These are phyloP conservation scores for Pyrenophora graminea DNA, from an alignment of 2,329 filamentous ascomycete species.

Conservation along the genomic window DNA sequence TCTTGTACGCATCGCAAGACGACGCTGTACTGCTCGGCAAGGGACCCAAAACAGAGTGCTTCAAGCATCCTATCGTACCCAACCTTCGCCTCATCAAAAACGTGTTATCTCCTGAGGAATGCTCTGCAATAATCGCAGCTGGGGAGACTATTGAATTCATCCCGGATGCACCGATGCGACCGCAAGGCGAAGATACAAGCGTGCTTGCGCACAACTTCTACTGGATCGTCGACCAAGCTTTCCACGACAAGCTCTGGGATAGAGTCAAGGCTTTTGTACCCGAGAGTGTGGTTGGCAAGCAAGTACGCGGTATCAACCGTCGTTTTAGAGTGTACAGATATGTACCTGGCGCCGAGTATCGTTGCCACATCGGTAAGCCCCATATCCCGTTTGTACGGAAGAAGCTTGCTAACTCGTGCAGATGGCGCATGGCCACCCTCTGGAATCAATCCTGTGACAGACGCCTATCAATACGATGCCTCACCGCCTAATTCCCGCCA, in stretches of 20 bases:
- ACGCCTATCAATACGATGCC: slow-evolving; percentile 68
- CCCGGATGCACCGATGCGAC: slow-evolving; percentile 68
- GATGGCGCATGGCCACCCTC: slow-evolving; percentile 76
- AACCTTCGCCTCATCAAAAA: slow-evolving; percentile 64
- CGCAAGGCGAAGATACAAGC: slow-evolving; percentile 65
- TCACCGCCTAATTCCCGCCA: slow-evolving; percentile 64
- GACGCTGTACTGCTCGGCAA: slow-evolving; percentile 59
- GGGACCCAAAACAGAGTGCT: slow-evolving; percentile 56
- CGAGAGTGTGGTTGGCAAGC: slow-evolving; percentile 57
- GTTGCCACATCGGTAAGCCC: slow-evolving; percentile 63
- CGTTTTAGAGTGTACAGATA: slow-evolving; percentile 74
- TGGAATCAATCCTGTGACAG: slow-evolving; percentile 59
- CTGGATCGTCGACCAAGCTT: slow-evolving; percentile 68
- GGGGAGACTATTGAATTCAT: slow-evolving; percentile 68
- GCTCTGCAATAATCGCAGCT: slow-evolving; percentile 67
- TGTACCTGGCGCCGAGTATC: slow-evolving; percentile 72
- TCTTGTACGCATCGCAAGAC: slow-evolving; percentile 65
- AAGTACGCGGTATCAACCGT: slow-evolving; percentile 67
- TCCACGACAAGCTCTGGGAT: slow-evolving; percentile 66
- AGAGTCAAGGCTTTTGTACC: slow-evolving; percentile 65
- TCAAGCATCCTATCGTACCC: slow-evolving; percentile 66
- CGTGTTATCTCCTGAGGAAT: slow-evolving; percentile 65
- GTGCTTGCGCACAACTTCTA: slow-evolving; percentile 75
- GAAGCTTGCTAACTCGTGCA: slow-evolving; percentile 9
- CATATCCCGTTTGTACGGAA: neutral